phyloP scores from a whole-genome alignment of 1,284 basidiomycete species.

The Fomes fomentarius region DNA sequence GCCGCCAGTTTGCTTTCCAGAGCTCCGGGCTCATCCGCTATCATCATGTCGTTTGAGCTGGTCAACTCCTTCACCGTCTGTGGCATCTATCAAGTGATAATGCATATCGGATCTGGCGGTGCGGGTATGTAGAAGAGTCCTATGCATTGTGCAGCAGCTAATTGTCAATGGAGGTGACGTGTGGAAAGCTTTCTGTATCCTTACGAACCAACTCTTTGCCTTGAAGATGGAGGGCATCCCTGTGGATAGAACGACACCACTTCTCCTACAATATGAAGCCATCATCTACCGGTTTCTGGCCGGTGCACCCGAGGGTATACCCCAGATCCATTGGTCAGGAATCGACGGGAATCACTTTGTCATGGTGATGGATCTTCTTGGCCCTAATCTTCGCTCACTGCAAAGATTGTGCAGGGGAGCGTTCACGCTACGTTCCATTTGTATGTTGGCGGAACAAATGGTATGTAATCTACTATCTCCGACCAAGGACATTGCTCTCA shows the following conservation, averaged over 20 bases:
- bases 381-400: constrained; percentile 16
- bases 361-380: constrained; percentile 24
- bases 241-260: not conserved
- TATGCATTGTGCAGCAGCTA: too few relatives aligned
- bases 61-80: too few relatives aligned
- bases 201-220: constrained; percentile 3
- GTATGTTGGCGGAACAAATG: constrained; percentile 23
- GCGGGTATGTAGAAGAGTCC: too few relatives aligned
- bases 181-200: constrained; percentile 5
- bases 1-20: too few relatives aligned
- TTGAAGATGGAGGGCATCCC: not conserved
- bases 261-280: constrained; percentile 7
- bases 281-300: constrained; percentile 9
- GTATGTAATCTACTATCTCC: constrained; percentile 1
- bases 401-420: constrained; percentile 19
- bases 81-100: too few relatives aligned
- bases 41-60: too few relatives aligned
- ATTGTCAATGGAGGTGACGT: not conserved
- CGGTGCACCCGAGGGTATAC: constrained; percentile 1
- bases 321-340: constrained; percentile 12
- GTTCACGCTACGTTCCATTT: constrained; percentile 20
- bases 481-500: not conserved
- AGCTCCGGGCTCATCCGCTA: too few relatives aligned
- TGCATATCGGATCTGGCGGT: too few relatives aligned
- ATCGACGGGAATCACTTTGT: constrained; percentile 8